Evolutionary conservation across 768 basidiomycete species (phyloP).

Genomic region (Dictyophora rubrovolvata): DNA sequence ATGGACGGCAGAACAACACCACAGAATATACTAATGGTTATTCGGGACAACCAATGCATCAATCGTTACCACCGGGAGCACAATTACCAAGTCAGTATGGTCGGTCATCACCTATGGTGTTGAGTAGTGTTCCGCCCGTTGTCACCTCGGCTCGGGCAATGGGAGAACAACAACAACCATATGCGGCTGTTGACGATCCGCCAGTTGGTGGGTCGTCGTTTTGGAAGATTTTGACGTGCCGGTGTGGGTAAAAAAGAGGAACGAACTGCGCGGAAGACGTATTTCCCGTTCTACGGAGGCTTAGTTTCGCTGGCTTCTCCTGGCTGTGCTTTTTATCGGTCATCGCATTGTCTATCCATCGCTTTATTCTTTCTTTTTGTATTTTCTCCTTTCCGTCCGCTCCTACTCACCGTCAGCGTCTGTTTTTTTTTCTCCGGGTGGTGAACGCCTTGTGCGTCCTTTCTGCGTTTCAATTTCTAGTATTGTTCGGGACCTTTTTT

Average conservation of each 20-base stretch:
- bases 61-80: conserved; percentile 13
- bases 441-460: too few relatives aligned
- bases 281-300: background rate
- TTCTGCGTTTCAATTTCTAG: background rate
- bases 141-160: conserved; percentile 62
- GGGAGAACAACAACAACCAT: conserved; percentile 33
- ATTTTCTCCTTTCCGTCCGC: background rate
- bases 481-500: background rate
- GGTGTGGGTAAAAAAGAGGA: conserved; percentile 44
- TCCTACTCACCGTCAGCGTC: too few relatives aligned
- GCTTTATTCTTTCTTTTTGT: background rate
- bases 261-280: too few relatives aligned
- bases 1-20: conserved; percentile 41
- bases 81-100: conserved; percentile 45
- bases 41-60: background rate
- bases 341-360: background rate
- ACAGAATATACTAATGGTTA: background rate
- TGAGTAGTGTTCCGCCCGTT: conserved; percentile 54
- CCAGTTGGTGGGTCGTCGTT: conserved; percentile 43
- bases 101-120: conserved; percentile 76
- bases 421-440: too few relatives aligned
- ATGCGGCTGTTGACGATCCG: conserved; percentile 29
- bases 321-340: background rate
- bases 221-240: conserved; percentile 65
- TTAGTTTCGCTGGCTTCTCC: background rate